Base-by-base conservation (phyloP, 345 rosid genomes). In the Schrenkiella parvula region DNA sequence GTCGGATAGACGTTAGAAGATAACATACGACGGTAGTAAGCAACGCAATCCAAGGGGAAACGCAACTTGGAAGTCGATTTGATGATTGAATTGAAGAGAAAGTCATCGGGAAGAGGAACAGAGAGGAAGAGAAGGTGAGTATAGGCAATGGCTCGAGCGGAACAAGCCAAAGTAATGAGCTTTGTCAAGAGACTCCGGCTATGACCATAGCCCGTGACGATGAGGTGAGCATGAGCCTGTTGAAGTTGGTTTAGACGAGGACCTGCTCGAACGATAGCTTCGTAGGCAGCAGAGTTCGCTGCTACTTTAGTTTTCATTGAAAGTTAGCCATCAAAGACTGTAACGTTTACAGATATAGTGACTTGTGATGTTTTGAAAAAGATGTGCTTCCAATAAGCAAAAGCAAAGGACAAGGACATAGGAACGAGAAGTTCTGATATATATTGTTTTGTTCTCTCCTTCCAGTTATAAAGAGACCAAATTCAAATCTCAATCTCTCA, bases 101-200 rank as follows among this genome's bases (percentile, higher is more conserved):
- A 86, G 0, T 88, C 77, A 44, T 93, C 98, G 0, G 93, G 91
- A 25, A 79, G 51, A 22, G 89, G 71, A 6, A 90, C 82, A 23
- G 82, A 77, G 59, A 78, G 80, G 74, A 86, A 89, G 57, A 93
- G 73, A 38, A 65, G 81, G 14, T 59, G 86, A 4, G 83, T 64
- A 71, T 89, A 89, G 44, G 52, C 14, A 22, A 87, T 52, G 68
- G 93, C 84, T 48, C 84, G 81, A 29, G 89, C 83, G 2, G 87
- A 78, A 70, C 77, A 84, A 71, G 85, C 87, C 6, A 91, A 79
- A 64, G 84, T 85, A 35, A 89, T 71, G 74, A 91, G 88, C 79
- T 89, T 88, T 64, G 98, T 91, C 64, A 89, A 79, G 65, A 93
- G 89, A 56, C 92, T 79, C 0, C 86, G 85, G 78, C 77, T 81